Base-by-base conservation (phyloP, 352 stramenopile genomes). In the Phytophthora sansomeana region DNA sequence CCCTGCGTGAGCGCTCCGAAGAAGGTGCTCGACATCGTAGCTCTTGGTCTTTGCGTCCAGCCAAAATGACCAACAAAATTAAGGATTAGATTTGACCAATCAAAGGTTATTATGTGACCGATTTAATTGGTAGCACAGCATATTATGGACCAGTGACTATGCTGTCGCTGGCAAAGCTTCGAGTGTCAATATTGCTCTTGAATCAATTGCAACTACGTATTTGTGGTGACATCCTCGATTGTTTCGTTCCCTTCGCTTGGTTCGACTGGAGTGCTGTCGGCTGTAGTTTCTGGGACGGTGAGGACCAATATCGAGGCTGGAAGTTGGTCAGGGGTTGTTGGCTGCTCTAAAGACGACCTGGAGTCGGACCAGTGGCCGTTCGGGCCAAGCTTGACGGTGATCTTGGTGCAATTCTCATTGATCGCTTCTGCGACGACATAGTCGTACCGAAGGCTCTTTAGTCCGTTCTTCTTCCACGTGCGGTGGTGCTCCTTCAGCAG, bases 1-100 rank as follows among this genome's bases (percentile, higher is more conserved):
- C 85, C 83, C 19, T 85, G 81, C 44, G 85, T 81, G 28, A 94
- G 74, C 51, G 76, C 74, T 48, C 82, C 77, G 63, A 94, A 94
- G 77, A 91, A 92, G 63, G 65, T 79, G 68, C 76, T 85, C 49
- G 79, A 75, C 81, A 91, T 91, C 5, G 4, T 82, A 16, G 28
- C 16, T n/a, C 51, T n/a, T 44, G 33, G 42, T 19, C 36, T 60
- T 72, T 74, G 48, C 47, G 57, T 71, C 64, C 69, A 72, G 58
- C 47, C 51, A 76, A 74, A 68, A 55, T 63, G 49, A 48, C 28
- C 36, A 43, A 43, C 36, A 21, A 24, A n/a, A 24, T 24, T 24
- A 3, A 49, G 43, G 56, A n/a, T 39, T 9, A 14, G 2, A 16
- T 24, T 4, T 26, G 46, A 11, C 60, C 50, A 66, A 61, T 70